Evolutionary conservation across 768 basidiomycete genomes (phyloP).

Genomic region (Podaxis sp.): DNA sequence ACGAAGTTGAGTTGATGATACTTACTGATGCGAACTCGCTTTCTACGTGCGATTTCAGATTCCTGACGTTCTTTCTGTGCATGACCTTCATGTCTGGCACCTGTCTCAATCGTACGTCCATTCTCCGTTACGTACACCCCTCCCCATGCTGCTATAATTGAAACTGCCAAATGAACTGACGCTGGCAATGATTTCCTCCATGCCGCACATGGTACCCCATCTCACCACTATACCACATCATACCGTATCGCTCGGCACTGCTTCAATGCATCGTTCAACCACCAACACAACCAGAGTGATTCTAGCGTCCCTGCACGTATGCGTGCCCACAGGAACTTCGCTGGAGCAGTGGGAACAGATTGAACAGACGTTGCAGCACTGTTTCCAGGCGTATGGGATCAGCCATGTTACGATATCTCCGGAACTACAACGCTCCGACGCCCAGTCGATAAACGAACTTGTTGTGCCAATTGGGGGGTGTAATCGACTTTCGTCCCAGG

Average conservation of each 20-base stretch:
- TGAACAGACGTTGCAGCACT: conserved; percentile 43
- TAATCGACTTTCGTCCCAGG: conserved; percentile 32
- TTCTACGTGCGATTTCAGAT: conserved; percentile 23
- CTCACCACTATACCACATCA: background rate
- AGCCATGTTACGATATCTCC: conserved; percentile 53
- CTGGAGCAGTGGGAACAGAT: conserved; percentile 48
- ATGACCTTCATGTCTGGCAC: conserved; percentile 54
- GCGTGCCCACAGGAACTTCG: conserved; percentile 41
- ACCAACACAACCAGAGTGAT: conserved; percentile 30
- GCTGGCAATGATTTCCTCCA: background rate
- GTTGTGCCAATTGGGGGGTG: conserved; percentile 19
- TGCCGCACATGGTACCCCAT: background rate
- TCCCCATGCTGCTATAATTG: background rate
- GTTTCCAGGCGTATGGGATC: conserved; percentile 49
- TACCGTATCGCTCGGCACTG: background rate
- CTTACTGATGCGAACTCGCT: background rate
- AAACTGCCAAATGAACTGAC: background rate
- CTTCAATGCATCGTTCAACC: background rate
- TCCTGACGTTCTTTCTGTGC: conserved; percentile 42
- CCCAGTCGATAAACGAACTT: conserved; percentile 26
- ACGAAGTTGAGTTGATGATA: background rate
- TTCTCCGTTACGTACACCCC: background rate
- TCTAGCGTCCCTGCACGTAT: conserved; percentile 51
- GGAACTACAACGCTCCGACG: conserved; percentile 33
- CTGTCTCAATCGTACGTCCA: conserved; percentile 45